Base-by-base conservation (phyloP, 129 eudicot species). In the Tagetes erecta region DNA sequence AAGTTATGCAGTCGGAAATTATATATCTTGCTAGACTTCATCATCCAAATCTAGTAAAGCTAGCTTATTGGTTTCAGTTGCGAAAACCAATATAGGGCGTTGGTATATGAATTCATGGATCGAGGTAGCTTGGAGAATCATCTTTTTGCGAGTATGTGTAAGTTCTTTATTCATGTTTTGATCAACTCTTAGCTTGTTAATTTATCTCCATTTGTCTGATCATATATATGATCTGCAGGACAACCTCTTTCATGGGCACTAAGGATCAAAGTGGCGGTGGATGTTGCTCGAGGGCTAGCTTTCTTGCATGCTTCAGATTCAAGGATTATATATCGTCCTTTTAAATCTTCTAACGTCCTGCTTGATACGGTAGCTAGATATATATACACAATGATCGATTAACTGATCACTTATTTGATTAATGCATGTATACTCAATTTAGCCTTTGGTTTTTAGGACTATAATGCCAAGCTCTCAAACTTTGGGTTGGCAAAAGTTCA, bases 401-500 rank as follows among this genome's bases (percentile, higher is more conserved):
- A 27, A 51, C 31, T 51, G n/a, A 12, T 50, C 30, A 4, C 56
- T 27, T 11, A 2, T 8, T 20, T 11, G 12, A 13, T 50, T 4
- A 51, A 12, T 27, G 31, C 60, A 12, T 36, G 50, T 36, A 9
- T 5, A 56, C 64, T 14, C 12, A 13, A 41, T 71, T 31, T 13
- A 53, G 4, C 3, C 39, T 70, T 49, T 50, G 6, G 2, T 34
- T 49, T 44, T 53, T 83, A 91, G 97, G 91, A 86, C 41, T 91
- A 66, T 72, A 87, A 86, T 59, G 87, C 85, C 33, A 91, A 91
- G 78, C 95, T 91, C 76, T 91, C 94, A 14, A 91, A 86, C 76
- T 91, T 91, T 78, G 97, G 95, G 31, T 73, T 91, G 80, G 97
- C 89, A 39, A 91, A 82, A 79, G 75, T 79, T 72, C 91, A 91